Evolutionary conservation across 2,329 filamentous ascomycete genomes (phyloP), one percentile per base, ranked within the genome.

Genomic region (Diaporthe humulicola): DNA sequence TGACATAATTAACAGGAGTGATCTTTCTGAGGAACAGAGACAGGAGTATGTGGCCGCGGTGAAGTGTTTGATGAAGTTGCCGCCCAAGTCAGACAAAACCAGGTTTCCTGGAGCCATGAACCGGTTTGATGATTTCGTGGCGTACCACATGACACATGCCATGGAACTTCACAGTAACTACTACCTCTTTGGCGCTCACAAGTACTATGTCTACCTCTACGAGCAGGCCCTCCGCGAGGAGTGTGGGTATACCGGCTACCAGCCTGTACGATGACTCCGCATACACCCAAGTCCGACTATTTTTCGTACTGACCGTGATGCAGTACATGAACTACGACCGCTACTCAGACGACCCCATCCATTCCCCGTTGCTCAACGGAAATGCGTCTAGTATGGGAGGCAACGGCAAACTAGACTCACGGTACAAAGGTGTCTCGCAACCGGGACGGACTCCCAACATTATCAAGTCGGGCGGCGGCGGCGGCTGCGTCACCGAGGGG

Each of bases 321-420:
- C 12, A 69, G 64, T 69, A 69, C 12, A 69, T 69, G 64, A 69
- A 69, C 25, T 69, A 69, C n/a, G 48, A 69, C 33, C 64, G 85
- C 76, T 88, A 87, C 79, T 82, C 87, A 0, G 76, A 83, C 2
- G 87, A 90, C 71, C 85, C 86, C 0, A 75, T 81, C 72, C 85
- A 87, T 77, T 90, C 89, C 0, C 87, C 88, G 25, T 78, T 90
- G 64, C 87, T 92, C 76, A 88, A 90, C 76, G 90, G 90, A 72
- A 88, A 87, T 70, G 84, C 84, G 7, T 87, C 86, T 48, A 87
- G 85, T 74, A 79, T 89, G 84, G 86, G 85, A 30, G 87, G 88
- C 12, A 86, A 88, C 71, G 88, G 88, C 9, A 75, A 54, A n/a
- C 77, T 77, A 0, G 78, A 80, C 76, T 77, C 5, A 54, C 33